Conservation (phyloP, 495 filamentous ascomycete genomes). For the Lasiosphaeris hirsuta region DNA sequence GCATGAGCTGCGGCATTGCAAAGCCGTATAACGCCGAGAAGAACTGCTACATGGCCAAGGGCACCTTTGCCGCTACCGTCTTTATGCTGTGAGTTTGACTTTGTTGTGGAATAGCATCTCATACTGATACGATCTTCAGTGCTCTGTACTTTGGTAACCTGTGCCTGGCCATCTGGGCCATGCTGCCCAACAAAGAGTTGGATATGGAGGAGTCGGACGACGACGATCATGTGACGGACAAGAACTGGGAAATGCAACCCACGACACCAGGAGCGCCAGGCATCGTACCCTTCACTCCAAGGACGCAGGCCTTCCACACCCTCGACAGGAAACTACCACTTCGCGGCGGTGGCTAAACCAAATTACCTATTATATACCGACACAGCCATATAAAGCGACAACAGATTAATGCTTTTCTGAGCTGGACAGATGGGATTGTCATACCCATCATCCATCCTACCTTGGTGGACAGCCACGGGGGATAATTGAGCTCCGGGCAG, state of each 20-base stretch:
- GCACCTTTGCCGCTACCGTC: conserved; percentile 65
- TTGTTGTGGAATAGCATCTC: background rate
- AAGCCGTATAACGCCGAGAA: conserved; percentile 49
- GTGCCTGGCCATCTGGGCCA: conserved; percentile 55
- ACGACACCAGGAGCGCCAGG: conserved; percentile 26
- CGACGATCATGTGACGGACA: conserved; percentile 31
- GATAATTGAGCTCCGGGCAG: too few relatives aligned
- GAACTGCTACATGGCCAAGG: conserved; percentile 76
- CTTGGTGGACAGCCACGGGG: too few relatives aligned
- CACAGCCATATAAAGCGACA: background rate
- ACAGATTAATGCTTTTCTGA: background rate
- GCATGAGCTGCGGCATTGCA: conserved; percentile 69
- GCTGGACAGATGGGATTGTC: too few relatives aligned
- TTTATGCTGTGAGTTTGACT: conserved; percentile 62
- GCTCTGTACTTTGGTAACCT: conserved; percentile 55
- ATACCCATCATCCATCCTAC: too few relatives aligned
- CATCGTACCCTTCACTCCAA: conserved; percentile 45
- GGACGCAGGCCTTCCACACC: conserved; percentile 54
- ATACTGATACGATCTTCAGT: conserved; percentile 31
- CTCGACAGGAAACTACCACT: conserved; percentile 48
- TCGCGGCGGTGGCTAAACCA: background rate
- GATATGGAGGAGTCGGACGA: conserved; percentile 40
- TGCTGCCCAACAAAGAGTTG: conserved; percentile 53
- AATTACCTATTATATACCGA: background rate
- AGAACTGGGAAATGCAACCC: conserved; percentile 45